Conservation (phyloP, 768 basidiomycete species). For the Suillus occidentalis region DNA sequence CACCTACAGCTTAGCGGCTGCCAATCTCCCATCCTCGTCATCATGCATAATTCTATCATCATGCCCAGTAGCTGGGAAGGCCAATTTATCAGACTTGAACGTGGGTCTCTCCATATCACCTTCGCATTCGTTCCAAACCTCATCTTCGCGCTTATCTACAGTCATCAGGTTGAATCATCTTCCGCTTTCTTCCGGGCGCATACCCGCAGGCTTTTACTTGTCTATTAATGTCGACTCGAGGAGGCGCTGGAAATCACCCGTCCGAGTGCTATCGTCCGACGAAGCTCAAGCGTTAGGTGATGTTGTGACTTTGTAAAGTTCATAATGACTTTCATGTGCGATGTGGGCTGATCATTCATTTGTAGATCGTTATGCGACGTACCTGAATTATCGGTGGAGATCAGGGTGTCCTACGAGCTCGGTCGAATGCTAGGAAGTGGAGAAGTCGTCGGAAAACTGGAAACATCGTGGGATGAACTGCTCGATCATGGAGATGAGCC, state of each 20-base stretch:
- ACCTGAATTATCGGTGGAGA: neutral
- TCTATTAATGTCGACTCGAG: neutral
- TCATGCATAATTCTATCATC: too few species aligned
- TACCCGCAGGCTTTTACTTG: too few species aligned
- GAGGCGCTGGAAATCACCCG: neutral
- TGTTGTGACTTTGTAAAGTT: neutral
- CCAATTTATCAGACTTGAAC: too few species aligned
- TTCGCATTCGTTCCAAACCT: too few species aligned
- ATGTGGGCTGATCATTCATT: neutral
- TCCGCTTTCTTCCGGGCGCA: too few species aligned
- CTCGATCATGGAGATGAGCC: neutral
- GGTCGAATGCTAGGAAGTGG: neutral
- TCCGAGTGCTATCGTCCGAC: neutral
- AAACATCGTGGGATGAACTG: neutral
- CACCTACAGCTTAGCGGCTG: too few species aligned
- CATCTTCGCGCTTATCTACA: too few species aligned
- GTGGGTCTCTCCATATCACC: too few species aligned
- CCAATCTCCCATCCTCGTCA: too few species aligned
- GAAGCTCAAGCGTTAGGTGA: neutral
- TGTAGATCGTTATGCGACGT: neutral
- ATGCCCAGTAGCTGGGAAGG: too few species aligned
- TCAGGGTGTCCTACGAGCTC: neutral
- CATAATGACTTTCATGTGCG: neutral
- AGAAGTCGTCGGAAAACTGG: neutral
- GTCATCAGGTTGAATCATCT: too few species aligned